Evolutionary conservation across 2,329 filamentous ascomycete species (phyloP), one percentile per base, ranked within the genome.

Genomic region (Ceratocystis smalleyi): DNA sequence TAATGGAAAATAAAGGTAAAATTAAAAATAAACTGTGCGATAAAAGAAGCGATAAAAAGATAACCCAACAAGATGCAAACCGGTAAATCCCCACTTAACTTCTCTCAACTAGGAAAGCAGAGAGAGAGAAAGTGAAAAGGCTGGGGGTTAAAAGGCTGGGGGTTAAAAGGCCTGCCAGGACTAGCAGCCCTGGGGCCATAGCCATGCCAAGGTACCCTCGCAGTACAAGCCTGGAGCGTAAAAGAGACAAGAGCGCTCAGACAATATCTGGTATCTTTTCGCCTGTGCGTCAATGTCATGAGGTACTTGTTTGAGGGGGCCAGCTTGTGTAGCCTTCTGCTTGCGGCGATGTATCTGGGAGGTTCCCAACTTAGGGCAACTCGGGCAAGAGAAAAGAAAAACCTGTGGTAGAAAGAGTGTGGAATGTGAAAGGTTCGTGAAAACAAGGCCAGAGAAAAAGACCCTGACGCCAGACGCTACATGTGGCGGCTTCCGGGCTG

Each of bases 171-270:
- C 51, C 47, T 22, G 8, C 17, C 10, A 49, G 43, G 43, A 27
- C 19, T 15, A 30, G 22, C 24, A 27, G 35, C 35, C 35, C 35
- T 40, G 35, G 35, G 35, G 35, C 35, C 35, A 40, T 40, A 40
- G 35, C 51, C 27, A 55, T 22, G 51, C 30, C 51, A 15, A 15
- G 51, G 22, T 27, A 55, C 51, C 51, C 51, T 55, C 51, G 22
- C 51, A 55, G 51, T 55, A 55, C 51, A 55, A 30, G 51, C 51
- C 17, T 30, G 51, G 5, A 30, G 22, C 10, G 8, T 15, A 30
- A 30, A 55, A 30, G 27, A 55, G 51, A 55, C 51, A 55, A 55
- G 22, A 55, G 51, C 51, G 51, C 51, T 55, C 51, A 55, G 51
- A 30, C 51, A 55, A 30, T 55, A 30, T 55, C 22, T 30, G 51